Base-by-base conservation (phyloP, 2,329 filamentous ascomycete species). In the Exophiala alcalophila region DNA sequence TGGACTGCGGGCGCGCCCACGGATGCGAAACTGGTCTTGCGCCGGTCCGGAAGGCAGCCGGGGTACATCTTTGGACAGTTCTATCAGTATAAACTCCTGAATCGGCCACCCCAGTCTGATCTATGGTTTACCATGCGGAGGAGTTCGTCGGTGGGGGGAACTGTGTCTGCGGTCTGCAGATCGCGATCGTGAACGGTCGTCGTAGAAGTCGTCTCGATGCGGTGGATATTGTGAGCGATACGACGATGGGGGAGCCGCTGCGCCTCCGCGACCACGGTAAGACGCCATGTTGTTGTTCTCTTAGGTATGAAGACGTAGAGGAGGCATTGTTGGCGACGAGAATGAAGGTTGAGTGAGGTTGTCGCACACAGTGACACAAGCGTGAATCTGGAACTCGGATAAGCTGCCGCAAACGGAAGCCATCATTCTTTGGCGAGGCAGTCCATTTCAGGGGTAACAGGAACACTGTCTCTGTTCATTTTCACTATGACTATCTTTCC, bases 141-240 rank as follows among this genome's bases (percentile, higher is more conserved):
- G 64, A 64, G 65, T 63, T 57, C 58, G 61, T 62, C 61, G 66
- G 65, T 63, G 64, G 59, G 66, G 67, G 44, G 62, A 59, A 41
- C 55, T 55, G 47, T 61, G 54, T 58, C 51, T 56, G 24, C 54
- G 62, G 47, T 63, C 59, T 44, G 61, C 63, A 43, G 68, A 69
- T 55, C 59, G 60, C 24, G 66, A 65, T 42, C 54, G 60, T 25
- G 64, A 61, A 3, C 49, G 35, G 40, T 72, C 70, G 52, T 72
- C 68, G 52, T 72, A 72, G 63, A 71, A 69, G 34, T 64, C 66
- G 36, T 70, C 66, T 39, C 62, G 59, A 41, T 69, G 62, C 34
- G 64, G 35, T 14, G 40, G 18, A 30, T 29, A 43, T 18, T 37
- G 31, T 30, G 36, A 45, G 32, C 49, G 31, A 27, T 57, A 55